Conservation (phyloP, 345 rosid species). For the Abelmoschus esculentus region DNA sequence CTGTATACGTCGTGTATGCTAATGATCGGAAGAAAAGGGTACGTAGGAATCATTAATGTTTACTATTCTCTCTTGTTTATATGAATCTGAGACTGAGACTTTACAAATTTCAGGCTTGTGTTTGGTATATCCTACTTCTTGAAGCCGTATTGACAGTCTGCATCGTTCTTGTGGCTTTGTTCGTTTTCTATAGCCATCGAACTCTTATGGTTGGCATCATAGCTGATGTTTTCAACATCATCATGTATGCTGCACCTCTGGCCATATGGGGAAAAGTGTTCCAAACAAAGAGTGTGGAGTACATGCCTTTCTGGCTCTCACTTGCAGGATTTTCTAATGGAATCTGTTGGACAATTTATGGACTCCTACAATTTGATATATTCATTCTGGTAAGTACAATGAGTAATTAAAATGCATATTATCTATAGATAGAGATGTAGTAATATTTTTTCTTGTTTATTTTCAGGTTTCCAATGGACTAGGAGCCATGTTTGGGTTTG, state of each 20-base stretch:
- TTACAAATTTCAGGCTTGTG: not conserved
- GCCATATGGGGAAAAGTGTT: constrained; percentile 23
- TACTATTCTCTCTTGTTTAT: too few relatives aligned
- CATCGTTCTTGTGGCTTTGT: not conserved
- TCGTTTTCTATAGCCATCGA: not conserved
- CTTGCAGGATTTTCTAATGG: constrained; percentile 28
- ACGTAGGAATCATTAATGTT: not conserved
- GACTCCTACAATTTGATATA: constrained; percentile 27
- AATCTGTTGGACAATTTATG: constrained; percentile 29
- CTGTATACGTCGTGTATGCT: constrained; percentile 13
- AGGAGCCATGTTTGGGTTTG: too few relatives aligned
- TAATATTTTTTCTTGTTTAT: too few relatives aligned
- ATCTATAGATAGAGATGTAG: too few relatives aligned
- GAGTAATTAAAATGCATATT: too few relatives aligned
- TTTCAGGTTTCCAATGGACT: too few relatives aligned
- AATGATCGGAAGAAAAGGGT: constrained; percentile 14
- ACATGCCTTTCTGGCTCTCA: constrained; percentile 53
- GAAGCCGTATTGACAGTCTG: not conserved
- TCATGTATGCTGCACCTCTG: constrained; percentile 50
- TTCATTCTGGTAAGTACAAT: constrained; percentile 35
- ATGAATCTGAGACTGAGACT: not conserved
- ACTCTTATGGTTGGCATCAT: constrained; percentile 38
- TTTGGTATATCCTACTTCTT: not conserved
- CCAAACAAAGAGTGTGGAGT: constrained; percentile 37
- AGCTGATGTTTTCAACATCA: constrained; percentile 36